Conservation (phyloP, 1,139 yeast genomes). For the Sugiyamaella japonica region DNA sequence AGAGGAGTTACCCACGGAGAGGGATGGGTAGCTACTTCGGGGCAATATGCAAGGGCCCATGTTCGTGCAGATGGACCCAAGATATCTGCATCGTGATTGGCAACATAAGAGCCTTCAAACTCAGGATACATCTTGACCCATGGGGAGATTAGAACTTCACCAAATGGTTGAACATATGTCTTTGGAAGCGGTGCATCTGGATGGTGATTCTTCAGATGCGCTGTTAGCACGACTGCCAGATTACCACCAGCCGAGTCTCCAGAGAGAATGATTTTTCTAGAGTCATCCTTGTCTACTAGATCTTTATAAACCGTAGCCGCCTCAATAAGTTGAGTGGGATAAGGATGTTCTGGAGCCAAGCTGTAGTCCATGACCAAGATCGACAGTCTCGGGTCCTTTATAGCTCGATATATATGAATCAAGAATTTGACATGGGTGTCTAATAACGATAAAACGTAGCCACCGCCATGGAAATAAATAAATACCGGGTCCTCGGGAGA, state of each 20-base stretch:
- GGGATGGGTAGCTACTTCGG: slow-evolving; percentile 1
- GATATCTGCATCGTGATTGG: slow-evolving; percentile 15
- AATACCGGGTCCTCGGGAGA: slow-evolving; percentile 31
- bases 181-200: slow-evolving; percentile 11
- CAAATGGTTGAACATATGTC: slow-evolving; percentile 17
- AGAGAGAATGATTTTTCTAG: slow-evolving; percentile 39
- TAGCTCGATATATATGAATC: slow-evolving; percentile 43
- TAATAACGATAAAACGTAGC: slow-evolving; percentile 41
- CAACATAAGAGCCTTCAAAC: slow-evolving; percentile 17
- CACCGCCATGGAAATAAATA: slow-evolving; percentile 46
- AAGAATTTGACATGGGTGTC: slow-evolving; percentile 37
- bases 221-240: slow-evolving; percentile 40
- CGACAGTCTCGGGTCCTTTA: slow-evolving; percentile 35
- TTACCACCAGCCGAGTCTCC: slow-evolving; percentile 54
- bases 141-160: slow-evolving; percentile 17
- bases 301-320: slow-evolving; percentile 39
- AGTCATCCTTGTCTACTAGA: slow-evolving; percentile 40
- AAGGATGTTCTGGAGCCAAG: slow-evolving; percentile 40
- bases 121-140: slow-evolving; percentile 18
- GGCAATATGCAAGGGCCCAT: slow-evolving; percentile 13
- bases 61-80: slow-evolving; percentile 12
- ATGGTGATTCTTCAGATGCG: slow-evolving; percentile 33
- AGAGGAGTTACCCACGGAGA: slow-evolving; percentile 18
- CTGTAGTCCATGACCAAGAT: slow-evolving; percentile 46
- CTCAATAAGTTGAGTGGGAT: slow-evolving; percentile 47